Evolutionary conservation across 208 protist species (phyloP), one percentile per base, ranked within the genome.

Genomic region (Leishmania tropica): DNA sequence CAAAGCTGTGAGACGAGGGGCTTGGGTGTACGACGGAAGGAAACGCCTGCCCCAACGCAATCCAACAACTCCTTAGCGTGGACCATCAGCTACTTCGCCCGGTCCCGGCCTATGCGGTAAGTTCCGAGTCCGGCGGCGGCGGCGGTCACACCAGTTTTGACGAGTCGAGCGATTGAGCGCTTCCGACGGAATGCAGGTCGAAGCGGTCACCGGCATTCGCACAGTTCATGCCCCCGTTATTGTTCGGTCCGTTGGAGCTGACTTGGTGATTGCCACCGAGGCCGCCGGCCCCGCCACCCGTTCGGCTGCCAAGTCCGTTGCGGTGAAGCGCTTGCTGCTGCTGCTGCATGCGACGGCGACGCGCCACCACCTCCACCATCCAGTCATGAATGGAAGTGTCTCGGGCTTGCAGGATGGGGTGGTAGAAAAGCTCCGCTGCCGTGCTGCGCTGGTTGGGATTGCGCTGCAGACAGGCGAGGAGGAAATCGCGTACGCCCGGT

Each of bases 391-490:
- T 78, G 10, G 89, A 83, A 21, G 60, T 79, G 74, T 90, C 87
- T 15, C 89, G 70, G 28, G 81, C 79, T 68, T 86, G 82, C 67
- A 93, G 84, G 76, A 90, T 85, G 13, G 87, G 81, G 58, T 96
- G 88, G 42, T 89, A 54, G 24, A 95, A 90, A 35, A 97, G 85
- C 51, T 88, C 83, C 37, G 83, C 79, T 28, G 88, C 85, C 1
- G 85, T 83, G 42, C 73, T 67, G 48, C 94, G 91, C 75, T 84
- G 75, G 31, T 68, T 80, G 10, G 94, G 91, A 72, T 95, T 87
- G 31, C 92, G 91, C 56, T 87, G 84, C 78, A 97, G 75, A 73
- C 94, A 97, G 2, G 77, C 64, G 15, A 84, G 67, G 1, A 97
- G 78, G 78, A 97, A 97, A 64, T 87, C 82, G 0, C 75, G 45